A percentile compares a stretch with the other conserved stretches of the same genome.
phyloP scores from a whole-genome alignment of 441 rosid genomes.

The Daphne laureola region DNA sequence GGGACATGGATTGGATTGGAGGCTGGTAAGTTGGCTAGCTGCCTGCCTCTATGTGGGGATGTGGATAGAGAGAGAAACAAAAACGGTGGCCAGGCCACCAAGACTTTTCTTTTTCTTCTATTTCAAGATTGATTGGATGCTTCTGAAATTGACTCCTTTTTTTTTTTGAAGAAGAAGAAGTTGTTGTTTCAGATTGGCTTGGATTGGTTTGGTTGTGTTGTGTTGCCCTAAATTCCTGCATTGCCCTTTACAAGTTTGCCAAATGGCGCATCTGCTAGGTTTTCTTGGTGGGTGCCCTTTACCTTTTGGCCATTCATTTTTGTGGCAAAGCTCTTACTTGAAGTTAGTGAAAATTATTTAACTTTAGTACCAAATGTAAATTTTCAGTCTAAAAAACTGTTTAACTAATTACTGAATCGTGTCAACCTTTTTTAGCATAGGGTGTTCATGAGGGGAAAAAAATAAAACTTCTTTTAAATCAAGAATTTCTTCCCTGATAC shows the following conservation, averaged over 20 bases:
- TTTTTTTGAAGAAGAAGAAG: slow-evolving; percentile 1
- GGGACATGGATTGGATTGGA: slow-evolving; percentile 13
- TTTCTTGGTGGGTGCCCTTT: not conserved
- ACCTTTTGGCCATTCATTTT: slow-evolving; percentile 10
- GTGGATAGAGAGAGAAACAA: not conserved
- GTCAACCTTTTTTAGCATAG: no score
- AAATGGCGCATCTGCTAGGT: slow-evolving; percentile 5
- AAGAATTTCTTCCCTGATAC: no score
- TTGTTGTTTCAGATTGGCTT: slow-evolving; percentile 12
- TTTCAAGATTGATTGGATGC: no score
- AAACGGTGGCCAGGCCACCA: not conserved
- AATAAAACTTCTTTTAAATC: no score
- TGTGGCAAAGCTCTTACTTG: not conserved
- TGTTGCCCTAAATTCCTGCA: slow-evolving; percentile 2
- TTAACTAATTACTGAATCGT: no score
- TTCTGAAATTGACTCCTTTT: no score
- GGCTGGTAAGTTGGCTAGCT: not conserved
- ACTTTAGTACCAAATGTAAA: no score
- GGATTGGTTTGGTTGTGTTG: not conserved
- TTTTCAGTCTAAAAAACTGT: no score
- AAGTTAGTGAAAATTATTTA: no score
- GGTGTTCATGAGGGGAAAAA: no score
- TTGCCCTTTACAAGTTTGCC: slow-evolving; percentile 14
- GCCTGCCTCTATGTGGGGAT: not conserved
- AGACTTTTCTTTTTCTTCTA: no score